Evolutionary conservation across 345 rosid genomes (phyloP).

Genomic region (Brassica juncea): DNA sequence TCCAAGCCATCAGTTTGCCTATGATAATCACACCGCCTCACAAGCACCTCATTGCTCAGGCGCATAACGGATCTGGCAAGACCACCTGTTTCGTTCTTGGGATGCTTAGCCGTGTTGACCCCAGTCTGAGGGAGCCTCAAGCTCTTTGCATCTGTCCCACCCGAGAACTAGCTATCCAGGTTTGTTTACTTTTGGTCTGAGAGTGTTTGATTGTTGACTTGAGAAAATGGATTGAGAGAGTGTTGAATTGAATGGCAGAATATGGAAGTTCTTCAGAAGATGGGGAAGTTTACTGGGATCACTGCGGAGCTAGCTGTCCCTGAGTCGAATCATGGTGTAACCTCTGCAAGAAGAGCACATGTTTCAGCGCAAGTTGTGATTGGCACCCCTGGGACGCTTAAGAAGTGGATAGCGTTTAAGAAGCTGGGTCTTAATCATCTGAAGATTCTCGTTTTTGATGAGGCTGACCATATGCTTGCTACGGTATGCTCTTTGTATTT

Average conservation of each 20-base stretch:
- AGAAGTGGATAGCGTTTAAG: slow-evolving; percentile 67
- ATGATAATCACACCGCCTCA: slow-evolving; percentile 91
- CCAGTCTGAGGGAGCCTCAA: slow-evolving; percentile 58
- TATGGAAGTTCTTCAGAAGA: slow-evolving; percentile 85
- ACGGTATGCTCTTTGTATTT: slow-evolving; percentile 46
- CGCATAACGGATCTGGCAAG: slow-evolving; percentile 96
- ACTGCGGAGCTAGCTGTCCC: slow-evolving; percentile 77
- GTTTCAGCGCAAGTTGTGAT: slow-evolving; percentile 77
- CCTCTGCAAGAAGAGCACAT: slow-evolving; percentile 46
- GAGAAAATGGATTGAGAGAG: neutral
- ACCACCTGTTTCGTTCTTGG: slow-evolving; percentile 97
- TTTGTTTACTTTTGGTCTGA: slow-evolving; percentile 19
- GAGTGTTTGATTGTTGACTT: neutral
- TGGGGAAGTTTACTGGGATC: slow-evolving; percentile 91
- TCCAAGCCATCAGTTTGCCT: slow-evolving; percentile 88
- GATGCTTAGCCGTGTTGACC: slow-evolving; percentile 86
- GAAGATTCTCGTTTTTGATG: slow-evolving; percentile 93
- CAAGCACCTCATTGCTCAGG: slow-evolving; percentile 88
- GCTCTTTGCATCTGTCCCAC: slow-evolving; percentile 98
- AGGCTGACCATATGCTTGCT: slow-evolving; percentile 97
- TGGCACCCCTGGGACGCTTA: slow-evolving; percentile 95
- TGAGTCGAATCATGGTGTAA: slow-evolving; percentile 44
- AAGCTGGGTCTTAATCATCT: slow-evolving; percentile 54
- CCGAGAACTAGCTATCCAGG: slow-evolving; percentile 92
- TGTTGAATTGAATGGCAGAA: slow-evolving; percentile 54